Conservation (phyloP, 225 moss, liverwort and hornwort genomes). For the Sphagnum contortum region DNA sequence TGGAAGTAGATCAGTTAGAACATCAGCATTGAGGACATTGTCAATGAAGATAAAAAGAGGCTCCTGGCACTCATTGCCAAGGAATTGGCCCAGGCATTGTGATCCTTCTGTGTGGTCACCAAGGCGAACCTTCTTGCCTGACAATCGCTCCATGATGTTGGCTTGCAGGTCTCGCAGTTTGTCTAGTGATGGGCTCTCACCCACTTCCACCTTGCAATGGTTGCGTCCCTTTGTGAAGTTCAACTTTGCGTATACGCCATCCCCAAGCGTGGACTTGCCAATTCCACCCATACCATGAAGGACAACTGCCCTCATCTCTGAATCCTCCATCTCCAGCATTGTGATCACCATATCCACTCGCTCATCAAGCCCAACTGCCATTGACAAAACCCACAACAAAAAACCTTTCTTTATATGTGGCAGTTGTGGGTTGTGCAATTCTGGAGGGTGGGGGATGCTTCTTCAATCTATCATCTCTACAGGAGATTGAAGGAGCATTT, state of each 20-base stretch:
- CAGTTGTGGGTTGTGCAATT: no score
- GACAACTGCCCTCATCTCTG: conserved; percentile 32
- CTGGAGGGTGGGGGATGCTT: no score
- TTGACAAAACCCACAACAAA: background rate
- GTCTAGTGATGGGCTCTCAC: conserved; percentile 34
- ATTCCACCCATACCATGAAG: conserved; percentile 67
- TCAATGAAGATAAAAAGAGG: conserved; percentile 53
- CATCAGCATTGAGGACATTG: conserved; percentile 33
- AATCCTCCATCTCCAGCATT: conserved; percentile 24
- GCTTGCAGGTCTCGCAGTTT: conserved; percentile 41
- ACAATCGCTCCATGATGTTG: conserved; percentile 46
- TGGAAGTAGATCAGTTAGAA: conserved; percentile 37
- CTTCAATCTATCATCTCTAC: no score
- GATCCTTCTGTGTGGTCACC: conserved; percentile 48
- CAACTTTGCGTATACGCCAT: conserved; percentile 41
- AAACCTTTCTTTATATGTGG: no score
- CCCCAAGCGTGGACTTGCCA: conserved; percentile 64
- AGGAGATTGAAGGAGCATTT: background rate
- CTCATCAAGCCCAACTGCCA: conserved; percentile 57
- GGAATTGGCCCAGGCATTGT: conserved; percentile 27
- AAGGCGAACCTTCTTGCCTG: conserved; percentile 30
- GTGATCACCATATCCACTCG: conserved; percentile 42
- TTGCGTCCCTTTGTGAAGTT: conserved; percentile 29
- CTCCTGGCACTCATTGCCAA: conserved; percentile 21
- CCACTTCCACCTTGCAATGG: conserved; percentile 61